phyloP scores from a whole-genome alignment of 2,329 filamentous ascomycete species.

The Curvularia lunata region DNA sequence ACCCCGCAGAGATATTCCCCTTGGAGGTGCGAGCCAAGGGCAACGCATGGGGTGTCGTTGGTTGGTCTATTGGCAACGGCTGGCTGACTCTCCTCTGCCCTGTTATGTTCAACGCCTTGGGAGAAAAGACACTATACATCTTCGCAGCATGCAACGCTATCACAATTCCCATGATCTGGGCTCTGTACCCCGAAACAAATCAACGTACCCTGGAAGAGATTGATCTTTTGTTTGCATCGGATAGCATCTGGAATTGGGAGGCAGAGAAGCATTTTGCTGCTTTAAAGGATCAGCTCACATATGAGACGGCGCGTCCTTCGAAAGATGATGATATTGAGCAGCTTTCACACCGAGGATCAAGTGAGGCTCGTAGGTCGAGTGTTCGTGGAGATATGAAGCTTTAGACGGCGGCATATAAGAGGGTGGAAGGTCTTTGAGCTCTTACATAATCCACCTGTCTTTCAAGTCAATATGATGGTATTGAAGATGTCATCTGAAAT shows the following conservation, averaged over 20 bases:
- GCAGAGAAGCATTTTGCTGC: conserved; percentile 40
- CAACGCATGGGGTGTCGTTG: conserved; percentile 77
- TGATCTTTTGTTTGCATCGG: conserved; percentile 72
- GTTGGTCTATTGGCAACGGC: conserved; percentile 78
- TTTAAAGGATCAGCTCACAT: conserved; percentile 22
- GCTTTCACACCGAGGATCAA: conserved; percentile 1
- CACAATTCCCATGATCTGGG: conserved; percentile 73
- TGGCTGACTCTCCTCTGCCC: conserved; percentile 60
- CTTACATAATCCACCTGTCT: neutral
- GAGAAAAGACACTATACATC: conserved; percentile 75
- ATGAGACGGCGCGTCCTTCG: neutral
- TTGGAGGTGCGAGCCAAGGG: conserved; percentile 73
- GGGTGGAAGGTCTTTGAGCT: neutral
- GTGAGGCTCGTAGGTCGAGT: neutral
- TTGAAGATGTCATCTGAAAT: no score
- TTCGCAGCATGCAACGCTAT: conserved; percentile 72
- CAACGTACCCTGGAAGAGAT: conserved; percentile 78
- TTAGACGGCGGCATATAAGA: neutral
- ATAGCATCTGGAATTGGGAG: conserved; percentile 70
- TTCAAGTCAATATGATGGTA: no score
- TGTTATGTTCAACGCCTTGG: conserved; percentile 62
- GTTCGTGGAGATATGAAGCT: conserved; percentile 5
- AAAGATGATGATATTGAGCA: conserved; percentile 16
- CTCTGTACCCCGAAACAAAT: conserved; percentile 75
- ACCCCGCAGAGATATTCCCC: conserved; percentile 76